Evolutionary conservation across 2,329 filamentous ascomycete species (phyloP).

Genomic region (Penicillium sp.): DNA sequence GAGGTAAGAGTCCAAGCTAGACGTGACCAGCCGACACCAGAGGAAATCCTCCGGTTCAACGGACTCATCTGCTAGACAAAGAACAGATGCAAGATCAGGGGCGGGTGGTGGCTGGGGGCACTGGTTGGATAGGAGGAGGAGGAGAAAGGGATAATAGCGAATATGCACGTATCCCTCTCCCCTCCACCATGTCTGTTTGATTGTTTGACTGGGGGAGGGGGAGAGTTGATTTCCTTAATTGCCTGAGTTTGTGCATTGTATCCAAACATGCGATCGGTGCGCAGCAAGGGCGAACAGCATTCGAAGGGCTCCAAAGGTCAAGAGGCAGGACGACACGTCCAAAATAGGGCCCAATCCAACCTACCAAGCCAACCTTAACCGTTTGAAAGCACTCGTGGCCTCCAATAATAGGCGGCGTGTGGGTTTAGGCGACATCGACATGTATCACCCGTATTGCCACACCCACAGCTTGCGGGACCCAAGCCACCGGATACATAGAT

Average conservation of each 20-base stretch:
- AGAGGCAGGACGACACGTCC: constrained; percentile 11
- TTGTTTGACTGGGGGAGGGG: not conserved
- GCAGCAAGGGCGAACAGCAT: constrained; percentile 17
- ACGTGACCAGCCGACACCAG: constrained; percentile 10
- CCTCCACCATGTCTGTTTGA: not conserved
- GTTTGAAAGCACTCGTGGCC: constrained; percentile 23
- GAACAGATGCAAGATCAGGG: constrained; percentile 1
- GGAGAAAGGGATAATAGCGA: not conserved
- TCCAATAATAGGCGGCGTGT: constrained; percentile 24
- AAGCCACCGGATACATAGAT: constrained; percentile 16
- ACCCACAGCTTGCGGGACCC: constrained; percentile 7
- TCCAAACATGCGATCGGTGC: not conserved
- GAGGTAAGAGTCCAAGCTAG: constrained; percentile 5
- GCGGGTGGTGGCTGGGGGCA: constrained; percentile 6
- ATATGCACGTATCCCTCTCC: constrained; percentile 2
- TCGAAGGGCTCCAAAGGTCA: constrained; percentile 7
- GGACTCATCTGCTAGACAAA: constrained; percentile 10
- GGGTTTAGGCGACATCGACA: constrained; percentile 19
- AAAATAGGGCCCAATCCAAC: constrained; percentile 10
- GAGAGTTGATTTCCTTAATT: not conserved
- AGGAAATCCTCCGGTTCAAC: not conserved
- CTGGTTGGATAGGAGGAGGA: not conserved
- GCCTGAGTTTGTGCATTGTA: not conserved
- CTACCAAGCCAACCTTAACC: constrained; percentile 19
- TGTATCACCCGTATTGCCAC: constrained; percentile 5